Base-by-base conservation (phyloP, 2,329 filamentous ascomycete genomes). In the Aquanectria penicillioides region DNA sequence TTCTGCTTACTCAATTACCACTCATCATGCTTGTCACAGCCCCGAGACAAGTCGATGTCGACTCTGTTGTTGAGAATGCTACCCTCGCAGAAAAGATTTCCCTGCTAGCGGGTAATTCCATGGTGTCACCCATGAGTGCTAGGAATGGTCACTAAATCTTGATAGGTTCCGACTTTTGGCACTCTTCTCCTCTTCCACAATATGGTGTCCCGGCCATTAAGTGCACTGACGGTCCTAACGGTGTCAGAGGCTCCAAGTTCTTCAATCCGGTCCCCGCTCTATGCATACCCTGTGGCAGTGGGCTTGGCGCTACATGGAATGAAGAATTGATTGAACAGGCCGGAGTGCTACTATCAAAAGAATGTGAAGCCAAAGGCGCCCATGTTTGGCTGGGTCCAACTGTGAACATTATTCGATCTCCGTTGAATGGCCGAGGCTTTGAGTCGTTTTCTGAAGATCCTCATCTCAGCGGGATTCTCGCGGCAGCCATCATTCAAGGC, bases 201-300 rank as follows among this genome's bases (percentile, higher is more conserved):
- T 53, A 48, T 22, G 41, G 51, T 10, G 48, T 62, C 22, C 59
- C 55, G 13, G 37, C 55, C 3, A 47, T 62, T 61, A 53, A 13
- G 5, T 10, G 17, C 3, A 52, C 13, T 11, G 66, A 69, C 25
- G 66, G 66, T n/a, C 63, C 62, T 36, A 67, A 66, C 43, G 66
- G 66, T 17, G 57, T 59, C 6, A 33, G 63, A n/a, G 60, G 60
- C 20, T 49, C 44, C n/a, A 22, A 34, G 6, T 63, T 59, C 37
- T 46, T 59, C 23, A 46, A 61, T 6, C 56, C 56, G 6, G 54
- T 63, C 2, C 47, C 53, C 6, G 47, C 50, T 5, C 46, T 49
- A 6, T 59, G 50, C 33, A 26, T 62, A 6, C 59, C 59, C n/a
- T 59, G 55, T 12, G 62, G 54, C 8, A 66, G 54, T 10, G 59